phyloP scores from a whole-genome alignment of 371 early-diverging fungal genomes.

The Saksenaea oblongispora region DNA sequence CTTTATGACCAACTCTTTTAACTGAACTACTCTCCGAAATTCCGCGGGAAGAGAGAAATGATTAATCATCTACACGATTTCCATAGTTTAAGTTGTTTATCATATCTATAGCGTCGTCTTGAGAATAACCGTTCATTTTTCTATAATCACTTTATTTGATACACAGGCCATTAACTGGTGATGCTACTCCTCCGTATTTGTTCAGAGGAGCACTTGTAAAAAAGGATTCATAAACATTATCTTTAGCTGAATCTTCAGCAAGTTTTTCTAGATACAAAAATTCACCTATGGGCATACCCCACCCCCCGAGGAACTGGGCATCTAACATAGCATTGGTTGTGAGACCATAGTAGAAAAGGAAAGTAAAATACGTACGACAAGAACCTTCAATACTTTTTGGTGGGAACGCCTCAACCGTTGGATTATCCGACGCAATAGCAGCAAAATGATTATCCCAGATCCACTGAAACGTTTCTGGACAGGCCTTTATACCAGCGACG shows the following conservation, averaged over 20 bases:
- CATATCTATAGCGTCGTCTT: too few relatives aligned
- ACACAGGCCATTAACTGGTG: conserved; percentile 46
- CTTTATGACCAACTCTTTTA: too few relatives aligned
- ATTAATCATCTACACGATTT: too few relatives aligned
- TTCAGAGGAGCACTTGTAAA: conserved; percentile 49
- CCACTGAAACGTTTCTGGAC: conserved; percentile 44
- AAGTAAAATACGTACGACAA: conserved; percentile 31
- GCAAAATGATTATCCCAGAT: conserved; percentile 50
- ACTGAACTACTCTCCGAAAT: too few relatives aligned
- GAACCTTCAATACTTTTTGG: conserved; percentile 13
- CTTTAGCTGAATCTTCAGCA: conserved; percentile 43
- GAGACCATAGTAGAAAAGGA: not conserved
- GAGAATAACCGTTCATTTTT: too few relatives aligned
- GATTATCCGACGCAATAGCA: conserved; percentile 38
- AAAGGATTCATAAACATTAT: conserved; percentile 35
- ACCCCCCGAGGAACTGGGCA: conserved; percentile 36
- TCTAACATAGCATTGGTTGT: conserved; percentile 20
- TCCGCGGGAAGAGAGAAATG: too few relatives aligned
- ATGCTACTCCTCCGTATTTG: conserved; percentile 40
- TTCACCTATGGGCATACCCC: conserved; percentile 50
- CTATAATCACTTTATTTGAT: conserved; percentile 35
- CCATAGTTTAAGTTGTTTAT: too few relatives aligned
- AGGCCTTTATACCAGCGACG: conserved; percentile 37
- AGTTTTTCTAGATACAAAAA: conserved; percentile 38
- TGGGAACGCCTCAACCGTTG: conserved; percentile 45